Base-by-base conservation (phyloP, 2,329 filamentous ascomycete species). In the Hypoxylon sp. region DNA sequence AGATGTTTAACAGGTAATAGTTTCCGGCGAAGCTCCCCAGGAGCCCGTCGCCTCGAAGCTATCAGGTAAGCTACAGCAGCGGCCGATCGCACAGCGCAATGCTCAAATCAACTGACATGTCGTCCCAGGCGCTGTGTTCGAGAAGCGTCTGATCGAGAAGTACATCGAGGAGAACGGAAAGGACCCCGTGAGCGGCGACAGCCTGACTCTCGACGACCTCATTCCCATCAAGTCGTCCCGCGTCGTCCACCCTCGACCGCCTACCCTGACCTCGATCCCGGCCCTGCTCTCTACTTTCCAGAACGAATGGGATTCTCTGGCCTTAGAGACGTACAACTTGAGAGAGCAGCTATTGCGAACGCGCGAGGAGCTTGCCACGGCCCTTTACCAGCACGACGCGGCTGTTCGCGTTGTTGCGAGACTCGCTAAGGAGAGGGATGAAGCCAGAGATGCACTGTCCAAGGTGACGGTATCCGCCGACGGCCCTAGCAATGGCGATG, bases 271-370 rank as follows among this genome's bases (percentile, higher is more conserved):
- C 51, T 99, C 95, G 31, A 97, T 99, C 72, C 95, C 95, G 18
- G 92, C 95, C 15, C 85, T 99, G 53, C 89, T 99, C 53, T 90
- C 91, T 46, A 90, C 93, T 33, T 98, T 99, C 75, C 95, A 99
- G 75, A 96, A 96, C 75, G 95, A 99, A 81, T 99, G 95, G 95
- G 95, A 99, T 74, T 89, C 93, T 7, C 79, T 97, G 40, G 91
- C 94, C 10, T 81, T 98, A 29, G 95, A 99, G 78, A 91, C 92
- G 47, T 97, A 92, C 75, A 95, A 91, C 66, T 79, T 98, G 58
- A 89, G 91, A 77, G 91, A 97, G 75, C 92, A 97, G 72, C 81
- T 99, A 61, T 84, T 89, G 48, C 91, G 96, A 73, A 96, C 93
- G 37, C 84, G 94, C 65, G 93, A 97, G 77, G 95, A 99, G 79